Evolutionary conservation across 805 yeast species (phyloP).

Genomic region (Millerago galiae): DNA sequence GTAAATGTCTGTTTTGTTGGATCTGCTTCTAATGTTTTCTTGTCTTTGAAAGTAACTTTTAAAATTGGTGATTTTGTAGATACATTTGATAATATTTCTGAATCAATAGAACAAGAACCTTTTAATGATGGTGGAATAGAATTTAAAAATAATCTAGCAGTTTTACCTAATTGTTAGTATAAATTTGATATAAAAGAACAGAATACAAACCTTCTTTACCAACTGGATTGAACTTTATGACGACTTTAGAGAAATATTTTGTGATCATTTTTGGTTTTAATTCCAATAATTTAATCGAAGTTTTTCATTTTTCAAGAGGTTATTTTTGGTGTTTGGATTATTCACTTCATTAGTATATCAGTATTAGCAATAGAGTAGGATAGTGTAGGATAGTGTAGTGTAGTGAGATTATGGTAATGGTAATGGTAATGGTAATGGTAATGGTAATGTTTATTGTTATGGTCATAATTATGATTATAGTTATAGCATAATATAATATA

Average conservation of each 20-base stretch:
- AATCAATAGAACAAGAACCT: conserved; percentile 53
- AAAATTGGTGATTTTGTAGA: conserved; percentile 52
- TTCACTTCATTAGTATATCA: background rate
- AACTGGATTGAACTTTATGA: conserved; percentile 74
- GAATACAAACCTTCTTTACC: conserved; percentile 47
- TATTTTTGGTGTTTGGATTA: background rate
- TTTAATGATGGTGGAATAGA: conserved; percentile 74
- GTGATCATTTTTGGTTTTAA: conserved; percentile 59
- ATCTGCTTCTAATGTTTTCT: conserved; percentile 58
- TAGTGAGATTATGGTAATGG: too few species aligned
- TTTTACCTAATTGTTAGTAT: conserved; percentile 40
- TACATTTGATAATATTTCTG: conserved; percentile 46
- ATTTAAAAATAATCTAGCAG: conserved; percentile 73
- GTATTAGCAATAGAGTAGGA: too few species aligned
- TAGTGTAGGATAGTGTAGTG: too few species aligned
- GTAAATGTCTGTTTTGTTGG: conserved; percentile 49
- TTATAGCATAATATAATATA: too few species aligned
- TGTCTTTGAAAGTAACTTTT: conserved; percentile 77
- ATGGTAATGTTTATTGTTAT: too few species aligned
- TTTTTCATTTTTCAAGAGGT: background rate
- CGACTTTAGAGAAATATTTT: conserved; percentile 74
- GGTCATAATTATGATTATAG: too few species aligned
- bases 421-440: too few species aligned
- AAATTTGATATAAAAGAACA: background rate
- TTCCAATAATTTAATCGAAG: background rate